Conservation (phyloP, 2,329 filamentous ascomycete genomes). For the Cladosporium phlei region DNA sequence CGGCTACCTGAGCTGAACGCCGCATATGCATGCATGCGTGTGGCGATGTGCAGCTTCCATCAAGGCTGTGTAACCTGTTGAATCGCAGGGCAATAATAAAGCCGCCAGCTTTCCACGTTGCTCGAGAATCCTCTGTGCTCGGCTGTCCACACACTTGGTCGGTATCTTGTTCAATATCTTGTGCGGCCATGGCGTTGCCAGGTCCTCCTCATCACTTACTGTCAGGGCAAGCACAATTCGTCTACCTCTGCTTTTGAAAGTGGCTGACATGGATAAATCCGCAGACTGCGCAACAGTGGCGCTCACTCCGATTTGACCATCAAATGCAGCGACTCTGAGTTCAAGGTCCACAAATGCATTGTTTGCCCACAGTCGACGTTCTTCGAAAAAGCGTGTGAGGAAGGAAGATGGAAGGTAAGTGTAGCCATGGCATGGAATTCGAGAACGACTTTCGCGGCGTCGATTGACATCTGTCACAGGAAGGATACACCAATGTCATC, state of each 20-base stretch:
- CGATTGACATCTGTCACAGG: background rate
- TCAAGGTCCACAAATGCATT: constrained; percentile 4
- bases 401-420: constrained; percentile 6
- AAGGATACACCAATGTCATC: background rate
- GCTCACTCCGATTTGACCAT: background rate
- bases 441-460: background rate
- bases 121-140: too few species aligned
- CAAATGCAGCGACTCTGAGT: background rate
- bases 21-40: background rate
- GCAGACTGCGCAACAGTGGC: background rate
- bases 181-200: background rate
- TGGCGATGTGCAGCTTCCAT: background rate
- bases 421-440: too few species aligned
- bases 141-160: too few species aligned
- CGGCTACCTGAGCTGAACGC: background rate
- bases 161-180: background rate
- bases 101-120: too few species aligned
- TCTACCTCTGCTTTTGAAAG: background rate
- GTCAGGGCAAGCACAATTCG: background rate
- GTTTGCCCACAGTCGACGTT: constrained; percentile 3
- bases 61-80: background rate
- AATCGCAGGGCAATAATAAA: background rate
- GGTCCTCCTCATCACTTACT: background rate
- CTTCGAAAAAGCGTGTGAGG: constrained; percentile 2
- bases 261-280: background rate